These are phyloP conservation scores for Nemania diffusa DNA, from an alignment of 2,329 filamentous ascomycete genomes.

Conservation along the genomic window DNA sequence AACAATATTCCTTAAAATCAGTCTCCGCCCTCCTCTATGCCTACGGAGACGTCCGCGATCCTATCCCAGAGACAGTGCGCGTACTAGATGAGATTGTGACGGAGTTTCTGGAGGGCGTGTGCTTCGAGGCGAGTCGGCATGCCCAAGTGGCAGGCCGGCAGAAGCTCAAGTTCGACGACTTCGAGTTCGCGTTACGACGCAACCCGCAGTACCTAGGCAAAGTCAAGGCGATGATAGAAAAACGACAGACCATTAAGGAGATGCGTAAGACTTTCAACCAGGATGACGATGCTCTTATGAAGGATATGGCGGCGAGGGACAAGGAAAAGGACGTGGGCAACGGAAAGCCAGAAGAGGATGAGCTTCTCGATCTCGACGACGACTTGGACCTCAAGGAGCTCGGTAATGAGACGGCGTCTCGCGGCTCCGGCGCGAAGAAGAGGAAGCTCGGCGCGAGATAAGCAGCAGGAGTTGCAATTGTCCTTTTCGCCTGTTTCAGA, in stretches of 20 bases:
- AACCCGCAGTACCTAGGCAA: constrained; percentile 88
- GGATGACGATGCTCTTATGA: constrained; percentile 66
- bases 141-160: constrained; percentile 89
- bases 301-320: constrained; percentile 38
- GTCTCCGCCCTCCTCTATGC: constrained; percentile 81
- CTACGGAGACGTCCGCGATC: constrained; percentile 80
- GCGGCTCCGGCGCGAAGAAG: constrained; percentile 43
- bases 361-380: constrained; percentile 51
- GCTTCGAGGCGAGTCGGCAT: constrained; percentile 86
- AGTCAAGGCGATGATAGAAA: constrained; percentile 88
- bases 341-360: constrained; percentile 47
- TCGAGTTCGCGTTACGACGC: constrained; percentile 90
- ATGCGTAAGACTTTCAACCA: constrained; percentile 80
- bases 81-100: constrained; percentile 95
- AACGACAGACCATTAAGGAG: constrained; percentile 86
- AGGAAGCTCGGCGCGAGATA: constrained; percentile 42
- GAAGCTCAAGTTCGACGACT: constrained; percentile 98
- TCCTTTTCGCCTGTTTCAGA: neutral
- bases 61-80: constrained; percentile 84
- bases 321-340: constrained; percentile 25
- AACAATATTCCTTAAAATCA: constrained; percentile 51
- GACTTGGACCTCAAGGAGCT: constrained; percentile 44
- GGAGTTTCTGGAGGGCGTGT: constrained; percentile 94
- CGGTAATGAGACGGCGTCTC: constrained; percentile 39
- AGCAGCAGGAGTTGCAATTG: neutral